Conservation (phyloP, 345 rosid genomes). For the Aethionema arabicum region DNA sequence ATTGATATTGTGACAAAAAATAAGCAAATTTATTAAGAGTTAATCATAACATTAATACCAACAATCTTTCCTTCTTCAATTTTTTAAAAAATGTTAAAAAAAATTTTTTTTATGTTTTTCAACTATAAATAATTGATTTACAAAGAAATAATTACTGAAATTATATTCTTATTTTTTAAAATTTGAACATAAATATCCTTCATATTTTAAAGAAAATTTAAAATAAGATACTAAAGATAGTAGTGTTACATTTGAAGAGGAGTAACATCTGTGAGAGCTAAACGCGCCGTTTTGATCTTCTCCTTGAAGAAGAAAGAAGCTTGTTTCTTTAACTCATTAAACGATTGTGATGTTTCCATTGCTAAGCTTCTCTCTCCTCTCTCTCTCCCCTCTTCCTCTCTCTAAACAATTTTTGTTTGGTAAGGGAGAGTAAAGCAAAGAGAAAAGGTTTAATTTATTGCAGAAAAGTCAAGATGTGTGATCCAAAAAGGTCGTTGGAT, state of each 20-base stretch:
- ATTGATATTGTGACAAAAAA: too few relatives aligned
- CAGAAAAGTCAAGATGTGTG: constrained; percentile 34
- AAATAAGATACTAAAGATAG: too few relatives aligned
- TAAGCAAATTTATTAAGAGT: too few relatives aligned
- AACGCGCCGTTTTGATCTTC: constrained; percentile 84
- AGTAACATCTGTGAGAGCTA: constrained; percentile 88
- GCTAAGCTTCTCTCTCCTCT: constrained; percentile 28
- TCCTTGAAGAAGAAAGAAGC: constrained; percentile 93
- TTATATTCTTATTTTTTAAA: too few relatives aligned
- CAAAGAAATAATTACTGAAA: too few relatives aligned
- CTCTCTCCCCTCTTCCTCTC: not conserved
- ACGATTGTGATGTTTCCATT: constrained; percentile 50
- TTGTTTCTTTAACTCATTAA: constrained; percentile 79
- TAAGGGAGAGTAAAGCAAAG: not conserved
- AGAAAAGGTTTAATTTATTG: not conserved
- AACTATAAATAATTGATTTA: too few relatives aligned
- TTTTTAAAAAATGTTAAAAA: too few relatives aligned
- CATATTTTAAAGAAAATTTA: too few relatives aligned
- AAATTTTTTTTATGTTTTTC: too few relatives aligned
- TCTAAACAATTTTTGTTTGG: constrained; percentile 21
- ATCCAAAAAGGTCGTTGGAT: constrained; percentile 8
- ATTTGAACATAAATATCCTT: too few relatives aligned
- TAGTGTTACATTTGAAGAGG: constrained; percentile 47
- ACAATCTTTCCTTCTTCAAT: too few relatives aligned
- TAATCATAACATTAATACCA: too few relatives aligned